Evolutionary conservation across 176 grass and related monocot species (phyloP).

Genomic region (Themeda triandra): DNA sequence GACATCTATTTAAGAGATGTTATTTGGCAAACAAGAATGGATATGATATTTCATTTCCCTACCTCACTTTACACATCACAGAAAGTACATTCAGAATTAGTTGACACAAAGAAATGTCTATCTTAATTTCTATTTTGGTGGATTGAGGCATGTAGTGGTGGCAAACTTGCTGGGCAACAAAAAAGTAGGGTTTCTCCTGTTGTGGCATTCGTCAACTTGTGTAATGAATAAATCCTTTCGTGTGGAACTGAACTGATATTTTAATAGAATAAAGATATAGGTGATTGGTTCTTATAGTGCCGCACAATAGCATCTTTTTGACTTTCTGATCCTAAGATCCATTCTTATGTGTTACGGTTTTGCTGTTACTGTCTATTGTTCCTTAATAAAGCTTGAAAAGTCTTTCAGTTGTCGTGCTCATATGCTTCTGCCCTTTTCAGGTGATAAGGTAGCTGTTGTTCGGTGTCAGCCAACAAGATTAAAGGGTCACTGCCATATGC

Average conservation of each 20-base stretch:
- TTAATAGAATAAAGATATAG: conserved; percentile 16
- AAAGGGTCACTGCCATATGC: conserved; percentile 18
- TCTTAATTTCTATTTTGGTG: conserved; percentile 7
- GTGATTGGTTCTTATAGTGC: conserved; percentile 12
- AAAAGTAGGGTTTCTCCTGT: neutral
- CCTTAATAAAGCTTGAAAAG: conserved; percentile 12
- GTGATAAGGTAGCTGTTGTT: conserved; percentile 24
- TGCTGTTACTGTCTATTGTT: conserved; percentile 15
- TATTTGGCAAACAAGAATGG: neutral
- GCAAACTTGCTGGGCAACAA: neutral
- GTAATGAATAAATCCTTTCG: neutral
- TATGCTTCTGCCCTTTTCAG: conserved; percentile 21
- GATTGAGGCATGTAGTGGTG: neutral
- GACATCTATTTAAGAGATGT: neutral
- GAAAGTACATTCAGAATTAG: neutral
- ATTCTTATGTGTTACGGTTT: conserved; percentile 6
- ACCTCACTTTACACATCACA: neutral
- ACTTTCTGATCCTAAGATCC: neutral
- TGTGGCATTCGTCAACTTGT: conserved; percentile 8
- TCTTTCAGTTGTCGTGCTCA: conserved; percentile 1
- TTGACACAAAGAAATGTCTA: neutral
- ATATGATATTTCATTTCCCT: neutral
- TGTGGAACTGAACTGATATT: neutral
- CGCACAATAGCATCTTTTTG: conserved; percentile 1
- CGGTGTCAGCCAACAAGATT: conserved; percentile 24